Base-by-base conservation (phyloP, 306 rosid genomes). In the Quercus robur region DNA sequence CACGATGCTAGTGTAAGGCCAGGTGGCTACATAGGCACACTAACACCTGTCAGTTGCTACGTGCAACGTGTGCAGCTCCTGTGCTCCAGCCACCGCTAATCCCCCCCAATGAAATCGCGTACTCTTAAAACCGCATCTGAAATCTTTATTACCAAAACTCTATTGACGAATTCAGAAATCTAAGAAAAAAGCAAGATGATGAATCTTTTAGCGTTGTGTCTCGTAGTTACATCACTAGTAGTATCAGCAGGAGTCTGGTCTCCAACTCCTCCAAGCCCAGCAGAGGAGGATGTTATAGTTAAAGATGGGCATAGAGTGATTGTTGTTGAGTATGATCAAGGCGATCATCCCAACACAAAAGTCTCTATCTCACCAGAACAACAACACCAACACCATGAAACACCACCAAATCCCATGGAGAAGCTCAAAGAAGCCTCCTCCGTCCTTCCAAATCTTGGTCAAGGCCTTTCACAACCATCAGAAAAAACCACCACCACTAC, bases 271-370 rank as follows among this genome's bases (percentile, higher is more conserved):
- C 44, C 44, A 66, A 79, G 17, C 83, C 72, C 26, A 44, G 21
- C 64, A 19, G 78, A 31, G 81, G 25, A 21, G 81, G 80, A 67
- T 51, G 84, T 92, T n/a, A 91, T 91, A 3, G 82, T 93, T 1
- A 90, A 84, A 78, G 87, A 88, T 69, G 97, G 95, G 4, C 92
- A 90, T 57, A 76, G 90, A 56, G 88, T 89, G 2, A 90, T 93
- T 1, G 95, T 95, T 0, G 94, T 93, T 9, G 96, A 95, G 81
- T 90, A 87, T 54, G 91, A 91, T 30, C 78, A 85, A 75, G 84
- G 74, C 15, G 94, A 86, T 14, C 67, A 80, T 2, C 94, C 86
- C 3, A 87, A 81, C 81, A 94, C 97, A 69, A 92, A 87, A 57
- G 79, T 94, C 77, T 92, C 97, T 4, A 83, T 91, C 81, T 84